These are phyloP conservation scores for Verticillium isaacii DNA, from an alignment of 2,329 filamentous ascomycete species.

Conservation along the genomic window DNA sequence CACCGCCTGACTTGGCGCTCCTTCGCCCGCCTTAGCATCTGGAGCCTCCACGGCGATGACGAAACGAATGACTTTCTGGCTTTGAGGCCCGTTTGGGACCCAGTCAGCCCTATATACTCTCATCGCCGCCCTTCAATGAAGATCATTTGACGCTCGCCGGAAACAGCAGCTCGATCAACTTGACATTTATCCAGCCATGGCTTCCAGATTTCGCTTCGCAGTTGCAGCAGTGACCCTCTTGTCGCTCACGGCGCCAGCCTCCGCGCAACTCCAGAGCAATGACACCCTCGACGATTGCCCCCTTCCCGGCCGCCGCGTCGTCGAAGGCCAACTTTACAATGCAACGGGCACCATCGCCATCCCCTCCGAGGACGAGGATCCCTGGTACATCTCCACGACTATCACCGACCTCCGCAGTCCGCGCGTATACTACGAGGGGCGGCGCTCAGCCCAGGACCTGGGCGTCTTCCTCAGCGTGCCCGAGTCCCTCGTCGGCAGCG, in stretches of 20 bases:
- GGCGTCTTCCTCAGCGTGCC: constrained; percentile 1
- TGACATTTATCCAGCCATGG: not conserved
- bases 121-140: too few species aligned
- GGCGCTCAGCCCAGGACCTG: not conserved
- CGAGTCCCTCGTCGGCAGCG: not conserved
- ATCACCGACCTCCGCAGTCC: not conserved
- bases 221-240: not conserved
- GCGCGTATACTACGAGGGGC: not conserved
- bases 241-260: not conserved
- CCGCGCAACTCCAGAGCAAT: not conserved
- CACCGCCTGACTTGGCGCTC: not conserved
- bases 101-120: not conserved
- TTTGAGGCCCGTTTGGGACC: not conserved
- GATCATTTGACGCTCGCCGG: too few species aligned
- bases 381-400: not conserved
- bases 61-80: not conserved
- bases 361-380: not conserved
- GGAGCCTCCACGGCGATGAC: not conserved
- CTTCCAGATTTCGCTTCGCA: not conserved
- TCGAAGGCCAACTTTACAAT: not conserved
- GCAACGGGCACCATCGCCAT: not conserved
- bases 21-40: not conserved
- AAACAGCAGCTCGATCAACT: too few species aligned
- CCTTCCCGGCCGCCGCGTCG: not conserved
- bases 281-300: not conserved